Evolutionary conservation across 805 yeast genomes (phyloP).

Genomic region (Lachancea nothofagi): DNA sequence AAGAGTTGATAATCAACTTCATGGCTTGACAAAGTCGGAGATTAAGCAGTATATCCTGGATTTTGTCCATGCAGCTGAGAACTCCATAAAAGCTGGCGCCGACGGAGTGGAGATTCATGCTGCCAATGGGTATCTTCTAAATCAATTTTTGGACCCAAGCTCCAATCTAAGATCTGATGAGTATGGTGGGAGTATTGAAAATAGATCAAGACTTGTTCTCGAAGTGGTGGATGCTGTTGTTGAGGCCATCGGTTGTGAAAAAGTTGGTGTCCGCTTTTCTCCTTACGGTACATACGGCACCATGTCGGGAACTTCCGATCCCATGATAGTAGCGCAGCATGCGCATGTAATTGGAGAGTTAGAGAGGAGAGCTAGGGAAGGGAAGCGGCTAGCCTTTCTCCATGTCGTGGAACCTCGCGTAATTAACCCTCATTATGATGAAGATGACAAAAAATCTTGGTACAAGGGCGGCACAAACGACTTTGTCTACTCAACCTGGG

Average conservation of each 20-base stretch:
- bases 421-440: conserved; percentile 22
- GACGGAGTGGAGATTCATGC: conserved; percentile 66
- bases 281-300: conserved; percentile 41
- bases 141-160: conserved; percentile 48
- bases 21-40: conserved; percentile 28
- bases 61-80: conserved; percentile 43
- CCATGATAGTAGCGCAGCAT: conserved; percentile 36
- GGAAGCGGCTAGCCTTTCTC: conserved; percentile 38
- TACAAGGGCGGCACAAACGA: conserved; percentile 33
- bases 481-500: conserved; percentile 40
- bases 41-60: conserved; percentile 38
- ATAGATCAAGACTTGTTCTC: conserved; percentile 41
- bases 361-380: conserved; percentile 35
- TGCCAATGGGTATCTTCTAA: conserved; percentile 61
- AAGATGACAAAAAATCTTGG: conserved; percentile 23
- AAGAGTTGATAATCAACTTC: conserved; percentile 29
- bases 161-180: conserved; percentile 45
- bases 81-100: conserved; percentile 35
- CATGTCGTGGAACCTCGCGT: conserved; percentile 45
- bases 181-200: conserved; percentile 51
- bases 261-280: conserved; percentile 45
- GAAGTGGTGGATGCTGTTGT: conserved; percentile 48
- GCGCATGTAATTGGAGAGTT: conserved; percentile 39
- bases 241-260: conserved; percentile 48
- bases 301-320: conserved; percentile 37